Percentiles rank a stretch among this genome's conserved stretches.
Evolutionary conservation across 2,329 filamentous ascomycete species (phyloP).

Genomic region (Sordariomycetes sp.): DNA sequence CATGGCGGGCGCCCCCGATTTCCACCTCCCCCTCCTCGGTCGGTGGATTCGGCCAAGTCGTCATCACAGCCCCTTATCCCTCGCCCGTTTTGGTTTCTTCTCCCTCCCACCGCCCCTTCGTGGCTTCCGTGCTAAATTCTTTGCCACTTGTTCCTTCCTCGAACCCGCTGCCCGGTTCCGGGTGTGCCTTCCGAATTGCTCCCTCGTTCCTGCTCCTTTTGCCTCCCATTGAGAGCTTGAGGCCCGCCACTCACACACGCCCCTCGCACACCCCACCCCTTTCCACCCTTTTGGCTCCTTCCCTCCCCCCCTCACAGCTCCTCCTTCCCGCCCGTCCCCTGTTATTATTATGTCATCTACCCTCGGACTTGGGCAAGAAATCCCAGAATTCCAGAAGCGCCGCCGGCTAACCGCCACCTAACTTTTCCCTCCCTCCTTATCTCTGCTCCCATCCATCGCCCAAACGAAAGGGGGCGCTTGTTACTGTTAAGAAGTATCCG

Average conservation of each 20-base stretch:
- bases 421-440: neutral
- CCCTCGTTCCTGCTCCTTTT: neutral
- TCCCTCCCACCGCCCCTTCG: neutral
- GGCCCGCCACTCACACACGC: neutral
- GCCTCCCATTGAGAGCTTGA: neutral
- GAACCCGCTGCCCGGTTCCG: neutral
- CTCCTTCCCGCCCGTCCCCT: neutral
- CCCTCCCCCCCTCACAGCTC: neutral
- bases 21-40: neutral
- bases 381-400: neutral
- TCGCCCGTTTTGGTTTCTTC: neutral
- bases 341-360: slow-evolving; percentile 2
- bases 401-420: slow-evolving; percentile 2
- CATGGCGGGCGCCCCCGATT: neutral
- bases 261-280: neutral
- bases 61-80: neutral
- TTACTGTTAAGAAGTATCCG: neutral
- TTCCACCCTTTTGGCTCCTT: neutral
- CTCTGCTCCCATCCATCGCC: neutral
- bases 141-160: neutral
- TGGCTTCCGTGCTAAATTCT: neutral
- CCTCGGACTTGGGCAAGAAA: neutral
- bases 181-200: too few relatives aligned
- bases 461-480: neutral
- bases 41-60: neutral